These are phyloP conservation scores for Amanita rimosa DNA, from an alignment of 768 basidiomycete species.

Conservation along the genomic window DNA sequence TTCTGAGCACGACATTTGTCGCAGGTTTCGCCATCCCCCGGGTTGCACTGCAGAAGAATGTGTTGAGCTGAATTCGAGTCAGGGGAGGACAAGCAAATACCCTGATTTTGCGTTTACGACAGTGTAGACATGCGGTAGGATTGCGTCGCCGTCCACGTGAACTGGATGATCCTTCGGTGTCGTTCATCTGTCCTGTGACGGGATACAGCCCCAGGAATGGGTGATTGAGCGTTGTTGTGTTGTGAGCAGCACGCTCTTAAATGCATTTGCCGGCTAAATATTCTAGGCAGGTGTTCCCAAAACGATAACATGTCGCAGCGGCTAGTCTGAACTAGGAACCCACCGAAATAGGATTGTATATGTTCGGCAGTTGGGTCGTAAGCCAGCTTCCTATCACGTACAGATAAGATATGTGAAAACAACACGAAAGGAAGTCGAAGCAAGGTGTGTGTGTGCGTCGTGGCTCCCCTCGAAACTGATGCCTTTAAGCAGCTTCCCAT, in stretches of 20 bases:
- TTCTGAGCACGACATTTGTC: not conserved
- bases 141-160: conserved; percentile 23
- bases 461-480: not conserved
- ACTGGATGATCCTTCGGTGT: not conserved
- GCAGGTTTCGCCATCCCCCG: not conserved
- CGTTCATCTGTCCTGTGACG: not conserved
- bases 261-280: not conserved
- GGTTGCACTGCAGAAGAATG: not conserved
- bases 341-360: not conserved
- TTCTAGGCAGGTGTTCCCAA: not conserved
- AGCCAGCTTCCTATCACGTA: not conserved
- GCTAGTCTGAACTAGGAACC: not conserved
- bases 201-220: not conserved
- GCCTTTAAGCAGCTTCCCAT: not conserved
- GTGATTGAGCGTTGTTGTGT: not conserved
- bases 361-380: not conserved
- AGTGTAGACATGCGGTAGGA: conserved; percentile 41
- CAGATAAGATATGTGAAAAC: not conserved
- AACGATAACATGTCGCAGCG: not conserved
- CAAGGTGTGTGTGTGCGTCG: not conserved
- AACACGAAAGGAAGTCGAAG: not conserved
- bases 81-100: conserved; percentile 16
- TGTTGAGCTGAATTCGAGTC: too few relatives aligned
- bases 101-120: conserved; percentile 46
- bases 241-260: not conserved